These are phyloP conservation scores for Blastocystis sp. DNA, from an alignment of 352 stramenopile species.

Conservation along the genomic window DNA sequence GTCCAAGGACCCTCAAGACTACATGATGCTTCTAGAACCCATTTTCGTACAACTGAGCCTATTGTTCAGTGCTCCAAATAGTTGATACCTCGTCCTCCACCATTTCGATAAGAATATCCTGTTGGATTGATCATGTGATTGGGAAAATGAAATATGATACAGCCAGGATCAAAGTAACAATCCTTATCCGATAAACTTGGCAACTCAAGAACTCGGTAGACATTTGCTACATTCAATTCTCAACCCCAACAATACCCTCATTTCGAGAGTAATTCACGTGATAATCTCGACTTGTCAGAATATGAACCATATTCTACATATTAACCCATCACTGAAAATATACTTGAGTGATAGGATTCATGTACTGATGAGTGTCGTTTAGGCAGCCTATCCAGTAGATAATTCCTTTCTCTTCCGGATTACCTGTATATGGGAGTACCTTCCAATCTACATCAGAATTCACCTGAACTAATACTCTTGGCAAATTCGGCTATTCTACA, in stretches of 20 bases:
- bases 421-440: slow-evolving; percentile 1
- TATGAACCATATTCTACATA: not conserved
- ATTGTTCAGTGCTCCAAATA: not conserved
- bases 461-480: not conserved
- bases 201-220: slow-evolving; percentile 33
- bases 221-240: not conserved
- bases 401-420: slow-evolving; percentile 48
- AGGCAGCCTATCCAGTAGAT: slow-evolving; percentile 58
- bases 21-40: not conserved
- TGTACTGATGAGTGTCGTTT: slow-evolving; percentile 12
- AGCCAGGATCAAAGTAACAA: slow-evolving; percentile 62
- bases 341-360: slow-evolving; percentile 54
- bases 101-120: slow-evolving; percentile 37
- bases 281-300: slow-evolving; percentile 52
- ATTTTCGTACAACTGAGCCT: slow-evolving; percentile 33
- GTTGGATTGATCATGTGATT: slow-evolving; percentile 50
- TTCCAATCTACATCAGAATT: slow-evolving; percentile 36
- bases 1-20: slow-evolving; percentile 33
- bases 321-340: not conserved
- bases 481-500: slow-evolving; percentile 28
- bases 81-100: slow-evolving; percentile 19
- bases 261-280: slow-evolving; percentile 61
- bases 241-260: not conserved
- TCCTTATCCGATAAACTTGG: slow-evolving; percentile 20
- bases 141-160: slow-evolving; percentile 66